These are phyloP conservation scores for Aurantiochytrium sp. DNA, from an alignment of 108 stramenopile genomes.

Conservation along the genomic window DNA sequence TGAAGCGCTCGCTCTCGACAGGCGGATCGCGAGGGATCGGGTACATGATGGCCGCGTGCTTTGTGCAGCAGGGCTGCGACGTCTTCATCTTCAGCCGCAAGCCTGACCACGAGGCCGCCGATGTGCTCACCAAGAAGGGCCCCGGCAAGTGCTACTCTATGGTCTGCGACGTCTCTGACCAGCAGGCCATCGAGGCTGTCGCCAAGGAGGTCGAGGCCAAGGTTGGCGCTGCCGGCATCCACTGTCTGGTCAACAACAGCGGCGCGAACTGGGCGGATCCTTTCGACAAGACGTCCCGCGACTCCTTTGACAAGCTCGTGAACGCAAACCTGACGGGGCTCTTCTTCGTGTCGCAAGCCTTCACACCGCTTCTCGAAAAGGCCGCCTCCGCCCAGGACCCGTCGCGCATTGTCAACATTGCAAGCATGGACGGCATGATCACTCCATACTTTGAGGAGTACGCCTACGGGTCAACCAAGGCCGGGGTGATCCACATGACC, in stretches of 20 bases:
- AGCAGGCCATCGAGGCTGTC: neutral
- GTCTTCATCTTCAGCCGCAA: neutral
- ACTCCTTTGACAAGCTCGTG: neutral
- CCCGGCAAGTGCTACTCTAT: constrained; percentile 3
- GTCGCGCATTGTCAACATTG: neutral
- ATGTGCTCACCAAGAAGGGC: neutral
- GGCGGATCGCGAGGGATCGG: neutral
- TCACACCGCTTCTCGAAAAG: neutral
- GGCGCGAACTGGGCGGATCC: neutral
- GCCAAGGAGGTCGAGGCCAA: neutral
- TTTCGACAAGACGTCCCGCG: neutral
- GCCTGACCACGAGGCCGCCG: neutral
- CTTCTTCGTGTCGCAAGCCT: neutral
- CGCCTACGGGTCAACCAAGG: neutral
- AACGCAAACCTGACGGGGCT: neutral
- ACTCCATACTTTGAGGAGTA: neutral
- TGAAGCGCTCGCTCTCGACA: too few relatives aligned
- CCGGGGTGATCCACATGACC: neutral
- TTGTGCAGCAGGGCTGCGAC: neutral
- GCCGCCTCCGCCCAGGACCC: neutral
- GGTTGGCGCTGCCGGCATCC: neutral
- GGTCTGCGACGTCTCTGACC: neutral
- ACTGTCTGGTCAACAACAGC: neutral
- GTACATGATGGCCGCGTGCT: neutral
- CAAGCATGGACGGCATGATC: neutral